Evolutionary conservation across 352 stramenopile genomes (phyloP), one percentile per base, ranked within the genome.

Genomic region (Phytophthora niederhauseri): DNA sequence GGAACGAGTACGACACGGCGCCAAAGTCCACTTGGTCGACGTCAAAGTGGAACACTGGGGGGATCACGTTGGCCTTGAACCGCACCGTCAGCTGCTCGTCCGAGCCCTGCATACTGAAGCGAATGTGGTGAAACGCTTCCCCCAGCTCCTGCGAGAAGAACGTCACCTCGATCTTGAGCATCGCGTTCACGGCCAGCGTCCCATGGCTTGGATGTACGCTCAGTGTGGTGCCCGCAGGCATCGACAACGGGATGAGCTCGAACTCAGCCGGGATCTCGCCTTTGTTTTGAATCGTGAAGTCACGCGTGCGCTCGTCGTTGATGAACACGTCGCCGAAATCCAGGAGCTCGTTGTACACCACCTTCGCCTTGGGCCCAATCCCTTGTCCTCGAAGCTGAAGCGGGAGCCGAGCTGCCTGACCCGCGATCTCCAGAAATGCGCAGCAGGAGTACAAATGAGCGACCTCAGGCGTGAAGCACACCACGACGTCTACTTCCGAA

Each of bases 321-420:
- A 99, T 96, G 57, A 98, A 98, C 11, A 99, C 87, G 51, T 98
- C 95, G 4, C 96, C 96, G 62, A 99, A 94, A 65, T 99, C 95
- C 41, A 99, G 68, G 9, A 98, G 72, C 64, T 96, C 91, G 59
- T 98, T 96, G 72, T 97, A 98, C 31, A 97, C 89, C 31, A 99
- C 82, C 56, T 94, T 93, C 3, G 87, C 95, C 56, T 97, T 92
- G 6, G 95, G 96, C 8, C 95, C 96, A 43, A 99, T 98, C 3
- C 95, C 96, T 34, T 90, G 77, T 11, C 90, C 95, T 15, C 82
- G 80, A 6, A 99, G 86, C 61, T 95, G 87, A 0, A 99, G 75
- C 4, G 95, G 92, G 3, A 99, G 67, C 4, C 96, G 85, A 38
- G 79, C 68, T 65, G 98, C 91, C 22, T 97, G 80, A 2, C 96